Base-by-base conservation (phyloP, 2,329 filamentous ascomycete species). In the Coccinonectria pachysandricola region DNA sequence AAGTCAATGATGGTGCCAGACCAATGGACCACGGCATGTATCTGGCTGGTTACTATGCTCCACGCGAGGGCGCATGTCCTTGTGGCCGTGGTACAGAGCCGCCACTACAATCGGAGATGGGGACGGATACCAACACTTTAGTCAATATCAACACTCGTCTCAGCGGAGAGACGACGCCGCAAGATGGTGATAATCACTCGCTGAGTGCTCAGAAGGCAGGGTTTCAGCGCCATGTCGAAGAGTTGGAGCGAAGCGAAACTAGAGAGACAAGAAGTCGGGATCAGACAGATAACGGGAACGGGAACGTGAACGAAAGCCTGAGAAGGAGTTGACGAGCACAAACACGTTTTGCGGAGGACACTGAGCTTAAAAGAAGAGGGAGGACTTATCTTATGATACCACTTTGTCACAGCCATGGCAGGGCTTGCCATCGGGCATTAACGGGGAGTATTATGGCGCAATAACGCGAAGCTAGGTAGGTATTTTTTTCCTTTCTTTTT, bases 141-240 rank as follows among this genome's bases (percentile, higher is more conserved):
- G 31, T 27, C 5, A 43, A 49, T 13, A 35, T 37, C 21, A 42
- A 45, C 5, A 33, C 34, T 15, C 40, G 33, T 12, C 24, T 45
- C 14, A 45, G 30, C 13, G 45, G 32, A 13, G 39, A 37, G 21
- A 37, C 28, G 16, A 27, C 37, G 8, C 37, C 32, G 8, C 34
- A 45, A n/a, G 48, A 42, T 5, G 46, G 52, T 6, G 48, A 56
- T 26, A 53, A 55, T 7, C 39, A 39, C 26, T 44, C 33, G 4
- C 37, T 57, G 11, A 42, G 43, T 12, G 48, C 45, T n/a, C 52
- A 56, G 15, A 55, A 56, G 26, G 50, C 42, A 8, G 44, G 42
- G 9, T 54, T 57, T 13, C 48, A 54, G 29, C 48, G 48, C 11
- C 52, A 53, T 10, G 46, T 56, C 11, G 46, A 55, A 21, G 45